Base-by-base conservation (phyloP, 768 basidiomycete species). In the Phylloporus sp. region DNA sequence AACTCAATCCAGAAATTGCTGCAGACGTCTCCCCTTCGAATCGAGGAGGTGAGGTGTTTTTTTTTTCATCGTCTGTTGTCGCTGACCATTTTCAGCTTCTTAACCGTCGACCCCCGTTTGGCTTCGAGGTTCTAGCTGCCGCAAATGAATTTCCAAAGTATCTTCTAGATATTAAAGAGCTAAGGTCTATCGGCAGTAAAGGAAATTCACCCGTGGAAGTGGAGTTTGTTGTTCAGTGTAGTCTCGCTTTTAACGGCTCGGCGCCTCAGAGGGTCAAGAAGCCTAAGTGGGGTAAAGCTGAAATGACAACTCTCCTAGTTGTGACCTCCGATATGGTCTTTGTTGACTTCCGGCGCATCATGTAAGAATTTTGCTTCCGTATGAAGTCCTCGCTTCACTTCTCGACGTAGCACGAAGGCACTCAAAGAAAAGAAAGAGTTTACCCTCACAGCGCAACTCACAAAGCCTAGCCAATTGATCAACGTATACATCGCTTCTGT, bases 341-440 rank as follows among this genome's bases (percentile, higher is more conserved):
- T 42, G 64, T 95, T 46, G 88, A 91, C 59, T 92, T 86, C 60
- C 81, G 90, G 24, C 78, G 86, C 18, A 86, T 87, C 35, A 71
- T 77, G 91, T 91, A 55, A 54, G 74, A 58, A 29, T 4, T 8
- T 31, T 7, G n/a, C 53, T 33, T 21, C 21, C 26, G 13, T n/a
- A 43, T 21, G 27, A 32, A 23, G 1, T 17, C 11, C 36, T 60
- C n/a, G 63, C 24, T 8, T 23, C 9, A 6, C 23, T 44, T 13
- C 22, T 41, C 54, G 15, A 36, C 28, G 8, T 15, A 57, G 90
- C 10, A 90, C 86, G 3, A 86, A 82, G 54, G 75, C 73, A 5
- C 72, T 93, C 43, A 74, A 67, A 48, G 75, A 77, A 15, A 60
- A 67, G 3, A 86, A 81, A 57, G 72, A 71, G 1, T 89, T 91